Evolutionary conservation across 2,329 filamentous ascomycete species (phyloP).

Genomic region (Colletotrichum shisoi): DNA sequence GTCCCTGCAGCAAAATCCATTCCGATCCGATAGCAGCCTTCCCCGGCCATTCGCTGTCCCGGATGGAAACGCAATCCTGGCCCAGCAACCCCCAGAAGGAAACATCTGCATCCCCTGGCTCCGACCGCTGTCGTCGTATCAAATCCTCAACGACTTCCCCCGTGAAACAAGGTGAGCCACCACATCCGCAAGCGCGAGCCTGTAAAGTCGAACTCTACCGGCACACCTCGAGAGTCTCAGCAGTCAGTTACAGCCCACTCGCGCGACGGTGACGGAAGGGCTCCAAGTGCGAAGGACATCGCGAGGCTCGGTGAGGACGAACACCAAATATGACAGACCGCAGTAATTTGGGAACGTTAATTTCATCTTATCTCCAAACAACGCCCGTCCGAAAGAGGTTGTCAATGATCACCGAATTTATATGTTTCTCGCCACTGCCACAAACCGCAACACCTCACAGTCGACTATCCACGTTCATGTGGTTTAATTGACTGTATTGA

Average conservation of each 20-base stretch:
- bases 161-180: conserved; percentile 33
- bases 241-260: neutral
- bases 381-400: neutral
- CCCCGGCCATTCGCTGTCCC: conserved; percentile 26
- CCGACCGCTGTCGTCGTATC: conserved; percentile 29
- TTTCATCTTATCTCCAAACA: neutral
- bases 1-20: conserved; percentile 31
- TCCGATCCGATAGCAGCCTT: neutral
- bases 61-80: conserved; percentile 12
- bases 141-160: conserved; percentile 19
- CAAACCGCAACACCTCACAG: neutral
- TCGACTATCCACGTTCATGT: neutral
- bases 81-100: conserved; percentile 30
- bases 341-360: neutral
- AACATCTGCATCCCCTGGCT: conserved; percentile 22
- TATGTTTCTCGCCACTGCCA: neutral
- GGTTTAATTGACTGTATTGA: neutral
- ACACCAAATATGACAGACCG: neutral
- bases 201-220: conserved; percentile 1
- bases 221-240: conserved; percentile 5
- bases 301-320: too few relatives aligned
- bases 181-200: conserved; percentile 7
- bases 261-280: too few relatives aligned
- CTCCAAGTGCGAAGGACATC: too few relatives aligned
- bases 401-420: too few relatives aligned